Evolutionary conservation across 116 monocot species (phyloP), one percentile per base, ranked within the genome.

Genomic region (Thalassia testudinum): DNA sequence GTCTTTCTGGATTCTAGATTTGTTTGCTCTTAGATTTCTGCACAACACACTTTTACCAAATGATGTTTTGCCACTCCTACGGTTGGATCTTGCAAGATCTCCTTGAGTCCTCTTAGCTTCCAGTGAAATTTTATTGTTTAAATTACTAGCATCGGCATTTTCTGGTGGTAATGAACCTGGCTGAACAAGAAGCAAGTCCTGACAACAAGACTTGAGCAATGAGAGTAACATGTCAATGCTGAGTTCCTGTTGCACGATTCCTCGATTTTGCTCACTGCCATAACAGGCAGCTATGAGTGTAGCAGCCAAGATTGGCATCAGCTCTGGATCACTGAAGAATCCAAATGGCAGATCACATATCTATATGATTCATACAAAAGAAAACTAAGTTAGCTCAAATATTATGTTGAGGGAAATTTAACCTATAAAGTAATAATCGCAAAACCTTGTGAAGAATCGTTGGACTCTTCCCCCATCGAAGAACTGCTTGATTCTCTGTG

Each of bases 401-500:
- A 34, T 34, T 3, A 34, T 34, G 30, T 3, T 10, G 10, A 34
- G 10, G 30, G 10, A 34, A 34, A 34, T 34, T 34, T 5, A 34
- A 38, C 1, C 40, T 47, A 47, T 47, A 6, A 47, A 47, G 20
- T 14, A 18, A 26, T 12, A 22, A 37, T 37, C 21, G 28, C 27
- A 18, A 30, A 12, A 85, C 95, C 81, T 95, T 95, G 65, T 95
- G 95, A 54, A 95, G 78, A 66, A 95, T 95, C 15, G 93, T 95
- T 29, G 93, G 93, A 49, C 75, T 81, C 71, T 95, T 95, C 54
- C 93, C 93, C 93, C 93, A 95, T 12, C 85, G 71, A 71, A 95
- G 93, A 63, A 95, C 93, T 34, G 81, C 88, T 79, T 87, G 95
- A 71, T 95, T 95, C 55, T 68, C 95, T 23, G 75, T 49, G 73